Percentiles rank a stretch among this genome's conserved stretches.
Conservation (phyloP, 2,329 filamentous ascomycete genomes). For the Scedosporium apiospermum region DNA sequence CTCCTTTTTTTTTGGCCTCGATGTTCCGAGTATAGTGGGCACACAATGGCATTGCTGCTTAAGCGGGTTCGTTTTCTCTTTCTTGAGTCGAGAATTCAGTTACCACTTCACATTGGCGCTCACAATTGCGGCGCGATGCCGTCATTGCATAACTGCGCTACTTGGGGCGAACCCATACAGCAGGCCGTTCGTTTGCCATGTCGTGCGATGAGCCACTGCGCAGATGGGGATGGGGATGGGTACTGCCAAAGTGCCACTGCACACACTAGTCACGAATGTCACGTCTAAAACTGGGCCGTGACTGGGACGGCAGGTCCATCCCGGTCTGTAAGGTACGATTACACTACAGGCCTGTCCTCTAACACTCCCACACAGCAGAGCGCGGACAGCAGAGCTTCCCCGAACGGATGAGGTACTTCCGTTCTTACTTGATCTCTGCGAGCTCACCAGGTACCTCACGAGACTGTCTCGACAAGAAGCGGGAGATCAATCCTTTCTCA, state of each 20-base stretch:
- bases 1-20: background rate
- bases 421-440: background rate
- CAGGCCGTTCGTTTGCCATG: background rate
- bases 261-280: background rate
- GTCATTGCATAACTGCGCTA: background rate
- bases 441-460: too few species aligned
- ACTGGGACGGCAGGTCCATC: conserved; percentile 1
- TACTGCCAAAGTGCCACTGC: background rate
- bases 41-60: background rate
- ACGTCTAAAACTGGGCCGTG: background rate
- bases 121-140: background rate
- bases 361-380: background rate
- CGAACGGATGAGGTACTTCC: background rate
- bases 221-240: background rate
- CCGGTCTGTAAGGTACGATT: conserved; percentile 1
- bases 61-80: background rate
- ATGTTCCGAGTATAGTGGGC: background rate
- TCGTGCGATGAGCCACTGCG: background rate
- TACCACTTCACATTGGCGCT: background rate
- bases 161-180: background rate
- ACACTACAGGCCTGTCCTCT: background rate
- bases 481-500: background rate
- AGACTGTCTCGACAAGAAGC: background rate
- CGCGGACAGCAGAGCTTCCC: background rate
- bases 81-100: background rate